Percentiles rank a stretch among this genome's conserved stretches.
phyloP scores from a whole-genome alignment of 306 rosid species.

The Cicer cuneatum region DNA sequence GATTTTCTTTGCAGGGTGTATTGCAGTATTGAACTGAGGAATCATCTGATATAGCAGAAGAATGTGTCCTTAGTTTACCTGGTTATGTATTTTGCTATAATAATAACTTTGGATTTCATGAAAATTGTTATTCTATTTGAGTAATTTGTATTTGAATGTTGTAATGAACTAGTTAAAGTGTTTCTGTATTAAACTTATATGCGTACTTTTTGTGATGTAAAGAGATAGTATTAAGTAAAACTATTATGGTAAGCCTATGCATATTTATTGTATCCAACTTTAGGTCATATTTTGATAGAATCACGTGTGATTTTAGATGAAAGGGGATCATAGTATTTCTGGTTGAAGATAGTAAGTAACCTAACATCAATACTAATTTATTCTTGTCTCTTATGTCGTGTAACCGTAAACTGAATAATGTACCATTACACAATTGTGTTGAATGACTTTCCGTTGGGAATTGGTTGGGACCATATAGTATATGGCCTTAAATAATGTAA shows the following conservation, averaged over 20 bases:
- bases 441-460: constrained; percentile 10
- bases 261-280: constrained; percentile 21
- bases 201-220: constrained; percentile 12
- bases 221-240: constrained; percentile 29
- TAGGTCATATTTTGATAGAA: not conserved
- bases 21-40: constrained; percentile 44
- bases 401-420: constrained; percentile 35
- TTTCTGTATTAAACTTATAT: constrained; percentile 42
- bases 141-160: constrained; percentile 44
- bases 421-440: not conserved
- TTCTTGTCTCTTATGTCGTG: not conserved
- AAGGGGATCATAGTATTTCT: not conserved
- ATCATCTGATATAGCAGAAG: constrained; percentile 46
- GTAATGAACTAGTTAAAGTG: constrained; percentile 31
- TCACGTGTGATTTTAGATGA: not conserved
- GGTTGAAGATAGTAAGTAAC: constrained; percentile 13
- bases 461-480: constrained; percentile 23
- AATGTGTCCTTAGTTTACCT: constrained; percentile 36
- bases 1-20: constrained; percentile 53
- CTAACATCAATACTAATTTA: constrained; percentile 6
- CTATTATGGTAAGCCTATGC: not conserved
- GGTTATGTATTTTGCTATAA: constrained; percentile 41
- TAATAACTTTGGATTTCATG: constrained; percentile 30
- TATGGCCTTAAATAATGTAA: not conserved
- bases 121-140: constrained; percentile 44